phyloP scores from a whole-genome alignment of 192 early-diverging fungal genomes.

The Backusella tuberculispora region DNA sequence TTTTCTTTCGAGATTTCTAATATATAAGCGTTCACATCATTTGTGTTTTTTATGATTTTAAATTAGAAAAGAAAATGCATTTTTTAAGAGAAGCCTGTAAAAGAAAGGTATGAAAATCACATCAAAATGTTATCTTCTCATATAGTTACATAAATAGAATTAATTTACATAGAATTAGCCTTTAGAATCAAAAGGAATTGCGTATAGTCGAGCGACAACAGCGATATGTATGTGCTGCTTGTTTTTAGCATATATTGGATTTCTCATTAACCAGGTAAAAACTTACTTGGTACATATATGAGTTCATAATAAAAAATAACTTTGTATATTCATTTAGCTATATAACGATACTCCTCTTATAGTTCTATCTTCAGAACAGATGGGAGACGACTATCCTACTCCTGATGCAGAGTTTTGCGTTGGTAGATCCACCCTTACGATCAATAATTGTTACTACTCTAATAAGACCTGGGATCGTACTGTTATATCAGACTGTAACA shows the following conservation, averaged over 20 bases:
- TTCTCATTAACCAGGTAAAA: not conserved
- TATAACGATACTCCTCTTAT: constrained; percentile 10
- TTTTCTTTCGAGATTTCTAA: not conserved
- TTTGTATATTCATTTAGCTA: not conserved
- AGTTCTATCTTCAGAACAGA: not conserved
- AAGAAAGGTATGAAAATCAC: not conserved
- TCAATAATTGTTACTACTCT: not conserved
- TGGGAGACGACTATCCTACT: not conserved
- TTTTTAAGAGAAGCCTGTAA: constrained; percentile 1
- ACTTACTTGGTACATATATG: not conserved
- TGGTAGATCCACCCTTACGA: not conserved
- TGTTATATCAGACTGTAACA: not conserved
- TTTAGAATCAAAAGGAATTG: not conserved
- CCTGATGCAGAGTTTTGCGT: constrained; percentile 23
- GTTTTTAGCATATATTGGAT: not conserved
- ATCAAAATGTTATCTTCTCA: not conserved
- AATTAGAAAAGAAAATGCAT: not conserved
- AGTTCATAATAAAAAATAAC: not conserved
- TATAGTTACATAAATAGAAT: not conserved
- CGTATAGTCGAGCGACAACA: not conserved
- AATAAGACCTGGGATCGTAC: no score
- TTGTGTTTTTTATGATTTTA: no score
- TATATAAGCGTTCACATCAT: not conserved
- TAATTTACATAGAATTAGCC: not conserved
- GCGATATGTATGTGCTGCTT: not conserved